Evolutionary conservation across 2,329 filamentous ascomycete species (phyloP).

Genomic region (Penicillium polonicum): DNA sequence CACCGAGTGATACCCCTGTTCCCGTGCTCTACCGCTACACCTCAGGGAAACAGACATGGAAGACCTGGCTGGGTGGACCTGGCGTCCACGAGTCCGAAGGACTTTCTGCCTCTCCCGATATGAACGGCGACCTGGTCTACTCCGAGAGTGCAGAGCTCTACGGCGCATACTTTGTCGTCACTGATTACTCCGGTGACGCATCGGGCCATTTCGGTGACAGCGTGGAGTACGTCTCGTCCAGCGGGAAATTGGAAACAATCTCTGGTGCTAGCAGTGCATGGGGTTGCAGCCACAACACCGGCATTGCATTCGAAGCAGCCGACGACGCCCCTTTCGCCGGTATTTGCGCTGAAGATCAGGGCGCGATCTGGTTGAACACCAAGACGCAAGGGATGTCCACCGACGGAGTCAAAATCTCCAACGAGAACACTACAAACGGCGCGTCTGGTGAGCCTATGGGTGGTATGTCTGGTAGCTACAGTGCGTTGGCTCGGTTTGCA

Average conservation of each 20-base stretch:
- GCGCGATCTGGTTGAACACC: slow-evolving; percentile 64
- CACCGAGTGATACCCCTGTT: slow-evolving; percentile 52
- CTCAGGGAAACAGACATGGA: slow-evolving; percentile 56
- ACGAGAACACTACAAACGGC: slow-evolving; percentile 62
- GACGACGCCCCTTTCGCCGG: slow-evolving; percentile 59
- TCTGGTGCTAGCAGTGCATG: slow-evolving; percentile 55
- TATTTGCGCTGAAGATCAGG: slow-evolving; percentile 62
- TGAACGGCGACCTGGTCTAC: slow-evolving; percentile 64
- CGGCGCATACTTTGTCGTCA: slow-evolving; percentile 63
- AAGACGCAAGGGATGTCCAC: slow-evolving; percentile 55
- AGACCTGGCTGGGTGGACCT: slow-evolving; percentile 60
- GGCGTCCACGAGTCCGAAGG: slow-evolving; percentile 50
- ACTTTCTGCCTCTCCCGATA: slow-evolving; percentile 54
- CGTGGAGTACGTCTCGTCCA: slow-evolving; percentile 51
- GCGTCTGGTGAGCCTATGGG: slow-evolving; percentile 60
- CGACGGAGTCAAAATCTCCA: slow-evolving; percentile 58
- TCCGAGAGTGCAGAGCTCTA: slow-evolving; percentile 57
- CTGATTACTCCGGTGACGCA: slow-evolving; percentile 55
- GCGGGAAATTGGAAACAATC: slow-evolving; percentile 54
- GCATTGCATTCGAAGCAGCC: slow-evolving; percentile 62
- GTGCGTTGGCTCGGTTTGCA: slow-evolving; percentile 55
- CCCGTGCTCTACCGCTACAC: slow-evolving; percentile 61
- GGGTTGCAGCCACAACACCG: slow-evolving; percentile 65
- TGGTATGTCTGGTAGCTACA: slow-evolving; percentile 64
- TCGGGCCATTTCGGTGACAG: slow-evolving; percentile 60